Conservation (phyloP, 2,329 filamentous ascomycete species). For the Neofusicoccum sp. region DNA sequence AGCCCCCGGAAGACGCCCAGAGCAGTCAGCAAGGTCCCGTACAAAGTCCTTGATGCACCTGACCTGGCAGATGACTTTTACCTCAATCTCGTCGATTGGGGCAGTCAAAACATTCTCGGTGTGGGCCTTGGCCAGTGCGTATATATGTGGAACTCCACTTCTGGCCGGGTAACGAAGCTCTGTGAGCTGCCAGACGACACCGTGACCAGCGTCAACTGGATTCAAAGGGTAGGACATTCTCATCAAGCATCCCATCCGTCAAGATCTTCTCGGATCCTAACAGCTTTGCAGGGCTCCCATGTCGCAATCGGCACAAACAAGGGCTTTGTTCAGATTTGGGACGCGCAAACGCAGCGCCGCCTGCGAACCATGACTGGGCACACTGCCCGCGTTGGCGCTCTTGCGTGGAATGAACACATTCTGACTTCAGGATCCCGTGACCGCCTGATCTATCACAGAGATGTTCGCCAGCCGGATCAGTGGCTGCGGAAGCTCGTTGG, state of each 20-base stretch:
- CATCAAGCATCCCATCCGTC: not conserved
- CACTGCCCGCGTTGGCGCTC: slow-evolving; percentile 83
- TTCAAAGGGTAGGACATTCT: slow-evolving; percentile 65
- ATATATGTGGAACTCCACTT: slow-evolving; percentile 97
- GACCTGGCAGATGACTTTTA: slow-evolving; percentile 98
- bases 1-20: slow-evolving; percentile 85
- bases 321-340: slow-evolving; percentile 95
- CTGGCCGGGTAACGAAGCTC: slow-evolving; percentile 86
- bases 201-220: slow-evolving; percentile 97
- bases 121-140: slow-evolving; percentile 91
- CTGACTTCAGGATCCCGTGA: slow-evolving; percentile 93
- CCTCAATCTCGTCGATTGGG: slow-evolving; percentile 96
- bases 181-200: slow-evolving; percentile 91
- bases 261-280: slow-evolving; percentile 14
- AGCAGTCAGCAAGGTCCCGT: slow-evolving; percentile 92
- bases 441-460: slow-evolving; percentile 89
- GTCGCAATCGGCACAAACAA: slow-evolving; percentile 93
- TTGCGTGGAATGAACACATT: slow-evolving; percentile 98
- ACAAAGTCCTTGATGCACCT: slow-evolving; percentile 94
- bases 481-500: slow-evolving; percentile 83
- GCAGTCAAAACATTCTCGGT: slow-evolving; percentile 87
- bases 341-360: slow-evolving; percentile 80
- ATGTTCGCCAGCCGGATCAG: slow-evolving; percentile 89
- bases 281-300: slow-evolving; percentile 67
- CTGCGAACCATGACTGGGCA: slow-evolving; percentile 96